Base-by-base conservation (phyloP, 495 filamentous ascomycete genomes). In the Xylaria longipes region DNA sequence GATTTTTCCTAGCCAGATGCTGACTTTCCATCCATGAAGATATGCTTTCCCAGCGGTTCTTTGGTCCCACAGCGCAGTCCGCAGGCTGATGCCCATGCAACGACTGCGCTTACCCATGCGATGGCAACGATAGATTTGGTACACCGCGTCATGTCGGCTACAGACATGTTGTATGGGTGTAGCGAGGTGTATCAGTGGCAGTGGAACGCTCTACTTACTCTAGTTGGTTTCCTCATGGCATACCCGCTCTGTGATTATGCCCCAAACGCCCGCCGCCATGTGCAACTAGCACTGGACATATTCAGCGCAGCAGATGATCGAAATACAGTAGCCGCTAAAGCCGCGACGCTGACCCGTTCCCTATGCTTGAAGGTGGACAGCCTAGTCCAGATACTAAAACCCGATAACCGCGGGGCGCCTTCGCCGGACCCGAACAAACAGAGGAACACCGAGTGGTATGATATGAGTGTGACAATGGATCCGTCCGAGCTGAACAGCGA, bases 121-220 rank as follows among this genome's bases (percentile, higher is more conserved):
- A 58, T 79, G 41, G 71, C 68, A 5, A 73, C 72, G 6, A 71
- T 75, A n/a, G 39, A 72, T 29, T 54, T 75, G 33, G 65, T 71
- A 0, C 72, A 81, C 48, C 43, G 33, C 27, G 70, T 70, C 12
- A 74, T 79, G 75, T 70, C 69, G 5, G 54, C 46, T 15, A 69
- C 74, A 14, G 79, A 81, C 35, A 50, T 71, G 8, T 64, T 80
- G 27, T 63, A 77, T 62, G 76, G 79, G 20, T 63, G 41, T 43
- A 70, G 72, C 43, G 79, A 80, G 33, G 29, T 81, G 8, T 80
- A 80, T 39, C 78, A 80, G 45, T 80, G 77, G 73, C 68, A 74
- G 14, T 80, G 77, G 78, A 80, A 81, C 62, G 78, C 80, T 31
- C 65, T 79, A 12, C 65, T 81, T 31, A 80, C 80, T 17, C 61